These are phyloP conservation scores for Chiua virens DNA, from an alignment of 768 basidiomycete species.

Conservation along the genomic window DNA sequence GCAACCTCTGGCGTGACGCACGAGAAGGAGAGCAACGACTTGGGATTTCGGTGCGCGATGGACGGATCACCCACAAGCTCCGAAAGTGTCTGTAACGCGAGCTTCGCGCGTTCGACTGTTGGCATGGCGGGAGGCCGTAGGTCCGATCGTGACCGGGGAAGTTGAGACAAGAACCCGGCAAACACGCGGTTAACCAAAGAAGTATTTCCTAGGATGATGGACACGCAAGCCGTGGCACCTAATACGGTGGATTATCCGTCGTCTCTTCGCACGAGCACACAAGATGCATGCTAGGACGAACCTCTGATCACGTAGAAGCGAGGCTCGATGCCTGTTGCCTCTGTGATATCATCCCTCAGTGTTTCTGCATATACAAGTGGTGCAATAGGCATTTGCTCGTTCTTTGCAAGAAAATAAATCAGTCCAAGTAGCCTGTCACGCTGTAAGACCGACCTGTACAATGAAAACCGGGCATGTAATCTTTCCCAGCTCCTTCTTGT, in stretches of 20 bases:
- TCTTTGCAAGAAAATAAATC: conserved; percentile 38
- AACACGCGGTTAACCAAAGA: conserved; percentile 67
- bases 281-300: conserved; percentile 20
- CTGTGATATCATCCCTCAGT: conserved; percentile 47
- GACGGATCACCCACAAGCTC: conserved; percentile 47
- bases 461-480: conserved; percentile 67
- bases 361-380: conserved; percentile 58
- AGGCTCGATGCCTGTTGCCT: conserved; percentile 46
- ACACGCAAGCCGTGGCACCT: conserved; percentile 59
- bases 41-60: conserved; percentile 51
- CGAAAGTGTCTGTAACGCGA: conserved; percentile 53
- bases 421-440: not conserved
- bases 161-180: conserved; percentile 57
- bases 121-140: conserved; percentile 37
- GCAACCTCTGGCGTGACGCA: conserved; percentile 54
- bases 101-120: conserved; percentile 49
- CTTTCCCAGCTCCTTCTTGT: conserved; percentile 43
- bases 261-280: not conserved
- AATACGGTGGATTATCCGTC: not conserved
- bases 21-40: conserved; percentile 68
- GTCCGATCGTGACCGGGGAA: conserved; percentile 51
- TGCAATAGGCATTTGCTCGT: conserved; percentile 55
- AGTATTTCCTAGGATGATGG: conserved; percentile 52
- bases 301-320: conserved; percentile 63
- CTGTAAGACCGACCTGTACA: conserved; percentile 51